Evolutionary conservation across 805 yeast species (phyloP), one percentile per base, ranked within the genome.

Genomic region (Nakazawaea laoshanensis): DNA sequence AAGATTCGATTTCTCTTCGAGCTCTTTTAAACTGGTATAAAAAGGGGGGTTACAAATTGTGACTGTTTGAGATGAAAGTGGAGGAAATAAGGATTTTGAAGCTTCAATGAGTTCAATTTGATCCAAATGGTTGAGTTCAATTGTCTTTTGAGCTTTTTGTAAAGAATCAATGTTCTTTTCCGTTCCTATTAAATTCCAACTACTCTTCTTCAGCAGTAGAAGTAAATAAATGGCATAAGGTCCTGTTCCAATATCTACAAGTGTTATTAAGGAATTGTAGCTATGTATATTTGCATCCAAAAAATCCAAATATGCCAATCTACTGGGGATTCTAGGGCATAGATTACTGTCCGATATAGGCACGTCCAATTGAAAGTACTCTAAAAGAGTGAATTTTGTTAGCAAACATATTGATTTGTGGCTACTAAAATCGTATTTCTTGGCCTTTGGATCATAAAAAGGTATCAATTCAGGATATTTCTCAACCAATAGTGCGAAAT

Each of bases 1-100:
- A 4, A 23, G n/a, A 2, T 26, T 25, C 7, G 34, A 25, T 11
- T 47, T 46, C 3, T 29, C 24, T 4, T 38, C 32, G 43, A 65
- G 38, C 27, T 67, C 74, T 1, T 44, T 49, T 0, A 17, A 8
- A 1, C 65, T 55, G 3, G 42, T 35, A 42, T 67, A 70, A 41
- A 70, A 70, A 2, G 77, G 77, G 3, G 77, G 77, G 42, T 70
- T 70, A 44, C 77, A 70, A 45, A 71, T 55, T 5, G 59, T 51
- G 36, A 68, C 21, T 58, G 20, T 36, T 23, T 13, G 12, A 23
- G 25, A 7, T 24, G 14, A 7, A 7, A 7, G 14, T 14, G 26
- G 14, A 14, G 26, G 26, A 24, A 11, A 8, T 6, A 14, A 7
- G 6, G 14, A 6, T 7, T 14, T 24, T 7, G 37, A 8, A 39